Base-by-base conservation (phyloP, 2,329 filamentous ascomycete species). In the Dichotomopilus funicola region DNA sequence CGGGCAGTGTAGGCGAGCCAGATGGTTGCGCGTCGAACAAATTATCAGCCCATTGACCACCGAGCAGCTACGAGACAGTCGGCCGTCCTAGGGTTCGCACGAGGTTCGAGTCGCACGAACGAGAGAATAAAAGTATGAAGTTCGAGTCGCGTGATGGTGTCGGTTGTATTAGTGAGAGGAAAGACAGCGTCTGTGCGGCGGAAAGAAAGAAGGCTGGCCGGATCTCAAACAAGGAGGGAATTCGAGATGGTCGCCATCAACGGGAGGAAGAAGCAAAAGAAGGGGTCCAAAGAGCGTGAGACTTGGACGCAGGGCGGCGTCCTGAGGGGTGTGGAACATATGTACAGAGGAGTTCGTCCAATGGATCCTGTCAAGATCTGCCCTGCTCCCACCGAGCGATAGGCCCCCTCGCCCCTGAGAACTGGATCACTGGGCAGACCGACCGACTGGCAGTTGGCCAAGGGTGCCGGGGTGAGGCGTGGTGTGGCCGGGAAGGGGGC, bases 181-280 rank as follows among this genome's bases (percentile, higher is more conserved):
- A 27, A 27, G 19, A 27, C 19, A 27, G 19, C 19, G 19, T 27
- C 19, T 27, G 19, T 27, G 19, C 19, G 19, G 19, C 19, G 19
- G 19, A 27, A 27, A 27, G 19, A 27, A 52, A 50, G 37, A 41
- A 34, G 52, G 41, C 46, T 34, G 38, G 41, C 53, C 47, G 51
- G 13, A 44, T 58, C 58, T 59, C 61, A 55, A 56, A 58, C 55
- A 64, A 63, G 61, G 62, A 62, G 50, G 42, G 61, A 45, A 43
- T 57, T 62, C 55, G 56, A 60, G 56, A 38, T 53, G 50, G 46
- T 38, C 40, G 52, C 53, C 56, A 54, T 41, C 13, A n/a, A 44
- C 40, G 38, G 8, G 42, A 35, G 44, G 53, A 54, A 51, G 45
- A 48, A 52, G 53, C 40, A 49, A 51, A 47, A 42, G 40, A 11